Base-by-base conservation (phyloP, 2,329 filamentous ascomycete genomes). In the Pseudogymnoascus sp. region DNA sequence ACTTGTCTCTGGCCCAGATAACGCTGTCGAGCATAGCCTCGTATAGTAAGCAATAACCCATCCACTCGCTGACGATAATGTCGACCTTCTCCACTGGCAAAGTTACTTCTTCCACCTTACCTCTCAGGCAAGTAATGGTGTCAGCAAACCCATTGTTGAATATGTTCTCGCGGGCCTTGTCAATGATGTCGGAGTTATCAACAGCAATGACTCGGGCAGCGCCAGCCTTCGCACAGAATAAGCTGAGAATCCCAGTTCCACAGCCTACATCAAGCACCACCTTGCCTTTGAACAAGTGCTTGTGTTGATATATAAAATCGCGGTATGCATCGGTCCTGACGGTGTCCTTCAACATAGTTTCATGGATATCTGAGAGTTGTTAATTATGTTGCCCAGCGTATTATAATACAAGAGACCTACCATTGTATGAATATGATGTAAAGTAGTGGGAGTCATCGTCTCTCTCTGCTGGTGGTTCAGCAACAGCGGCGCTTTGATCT, bases 11-110 rank as follows among this genome's bases (percentile, higher is more conserved):
- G 41, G 92, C 92, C 69, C 84, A 92, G 57, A 97, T 80, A 19
- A 97, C 90, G 56, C 90, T 95, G 64, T 94, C 90, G 26, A 97
- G 83, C 92, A 97, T 97, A 60, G 91, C 90, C 74, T 97, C 92
- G 72, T 95, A 97, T 5, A 96, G 80, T 15, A 96, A 80, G 64
- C 86, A 89, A 71, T 97, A 97, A 28, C 92, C 92, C 92, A 97
- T 97, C 92, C 92, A 97, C 73, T 97, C 92, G 62, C 89, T 95
- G 62, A 97, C 86, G 70, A 97, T 96, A 68, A 97, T 87, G 74
- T 97, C 92, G 48, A 96, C 92, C 69, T 92, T 78, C 59, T 84
- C 78, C 6, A 92, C 86, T 1, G 89, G 91, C 19, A 91, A 79
- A 60, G 75, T 79, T 60, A 95, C 88, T 65, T 96, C 91, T 72